These are phyloP conservation scores for Punctularia strigosozonata DNA, from an alignment of 768 basidiomycete species.

Conservation along the genomic window DNA sequence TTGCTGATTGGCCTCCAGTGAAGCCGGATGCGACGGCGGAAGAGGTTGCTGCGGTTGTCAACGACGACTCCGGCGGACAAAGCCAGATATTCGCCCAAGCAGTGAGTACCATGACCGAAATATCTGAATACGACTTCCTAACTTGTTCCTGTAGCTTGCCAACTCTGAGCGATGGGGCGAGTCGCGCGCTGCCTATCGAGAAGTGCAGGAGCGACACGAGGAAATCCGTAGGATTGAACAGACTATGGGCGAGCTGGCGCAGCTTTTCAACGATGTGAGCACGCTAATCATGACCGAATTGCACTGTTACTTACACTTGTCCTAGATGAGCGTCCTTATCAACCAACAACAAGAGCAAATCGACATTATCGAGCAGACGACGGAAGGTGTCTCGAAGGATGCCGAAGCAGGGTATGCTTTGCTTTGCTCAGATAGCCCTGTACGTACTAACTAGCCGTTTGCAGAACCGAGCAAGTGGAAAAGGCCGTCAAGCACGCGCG, in stretches of 20 bases:
- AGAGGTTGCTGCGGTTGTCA: constrained; percentile 78
- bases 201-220: constrained; percentile 82
- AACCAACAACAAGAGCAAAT: constrained; percentile 75
- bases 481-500: constrained; percentile 59
- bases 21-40: constrained; percentile 90
- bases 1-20: constrained; percentile 33
- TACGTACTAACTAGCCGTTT: constrained; percentile 1
- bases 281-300: not conserved
- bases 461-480: constrained; percentile 49
- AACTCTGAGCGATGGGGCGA: constrained; percentile 76
- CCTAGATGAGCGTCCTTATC: constrained; percentile 67
- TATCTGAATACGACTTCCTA: not conserved
- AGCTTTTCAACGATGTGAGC: constrained; percentile 74
- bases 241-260: constrained; percentile 81
- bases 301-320: constrained; percentile 1
- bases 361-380: constrained; percentile 47
- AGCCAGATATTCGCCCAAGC: constrained; percentile 85
- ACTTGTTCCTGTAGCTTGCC: constrained; percentile 38
- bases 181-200: constrained; percentile 69
- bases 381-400: constrained; percentile 51
- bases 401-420: constrained; percentile 55
- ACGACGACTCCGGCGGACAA: constrained; percentile 59
- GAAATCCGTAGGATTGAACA: constrained; percentile 79
- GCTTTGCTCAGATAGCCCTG: not conserved
- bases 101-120: constrained; percentile 25